Conservation (phyloP, 2,329 filamentous ascomycete species). For the Fusarium sp. region DNA sequence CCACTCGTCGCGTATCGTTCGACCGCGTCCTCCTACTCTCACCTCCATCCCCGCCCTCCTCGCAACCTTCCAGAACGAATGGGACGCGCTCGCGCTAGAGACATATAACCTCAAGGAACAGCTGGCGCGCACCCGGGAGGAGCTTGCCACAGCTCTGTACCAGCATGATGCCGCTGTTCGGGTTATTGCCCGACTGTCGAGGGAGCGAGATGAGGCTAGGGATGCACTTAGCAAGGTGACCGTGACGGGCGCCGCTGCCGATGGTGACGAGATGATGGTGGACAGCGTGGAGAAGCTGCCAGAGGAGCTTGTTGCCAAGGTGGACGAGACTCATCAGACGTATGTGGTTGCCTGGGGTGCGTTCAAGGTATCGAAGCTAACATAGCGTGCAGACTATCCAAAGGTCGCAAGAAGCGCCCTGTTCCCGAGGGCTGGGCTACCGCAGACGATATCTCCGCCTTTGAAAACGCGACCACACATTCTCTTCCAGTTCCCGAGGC, state of each 20-base stretch:
- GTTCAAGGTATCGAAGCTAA: conserved; percentile 13
- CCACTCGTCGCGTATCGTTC: conserved; percentile 84
- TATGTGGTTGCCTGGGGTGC: conserved; percentile 58
- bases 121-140: conserved; percentile 88
- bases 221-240: conserved; percentile 89
- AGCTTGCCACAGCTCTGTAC: conserved; percentile 93
- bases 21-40: conserved; percentile 89
- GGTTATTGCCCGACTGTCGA: conserved; percentile 91
- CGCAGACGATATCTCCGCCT: conserved; percentile 72
- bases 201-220: conserved; percentile 91
- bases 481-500: conserved; percentile 61
- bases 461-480: conserved; percentile 59
- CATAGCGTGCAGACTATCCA: conserved; percentile 74
- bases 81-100: conserved; percentile 93
- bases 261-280: conserved; percentile 92
- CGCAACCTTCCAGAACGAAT: conserved; percentile 96
- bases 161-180: conserved; percentile 97
- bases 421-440: conserved; percentile 88
- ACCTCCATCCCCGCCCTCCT: conserved; percentile 97
- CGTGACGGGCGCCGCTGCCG: conserved; percentile 67
- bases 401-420: conserved; percentile 88
- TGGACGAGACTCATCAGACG: conserved; percentile 85
- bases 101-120: conserved; percentile 92
- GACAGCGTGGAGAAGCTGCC: conserved; percentile 81
- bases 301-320: conserved; percentile 74